Evolutionary conservation across 441 rosid genomes (phyloP).

Genomic region (Gossypium aridum): DNA sequence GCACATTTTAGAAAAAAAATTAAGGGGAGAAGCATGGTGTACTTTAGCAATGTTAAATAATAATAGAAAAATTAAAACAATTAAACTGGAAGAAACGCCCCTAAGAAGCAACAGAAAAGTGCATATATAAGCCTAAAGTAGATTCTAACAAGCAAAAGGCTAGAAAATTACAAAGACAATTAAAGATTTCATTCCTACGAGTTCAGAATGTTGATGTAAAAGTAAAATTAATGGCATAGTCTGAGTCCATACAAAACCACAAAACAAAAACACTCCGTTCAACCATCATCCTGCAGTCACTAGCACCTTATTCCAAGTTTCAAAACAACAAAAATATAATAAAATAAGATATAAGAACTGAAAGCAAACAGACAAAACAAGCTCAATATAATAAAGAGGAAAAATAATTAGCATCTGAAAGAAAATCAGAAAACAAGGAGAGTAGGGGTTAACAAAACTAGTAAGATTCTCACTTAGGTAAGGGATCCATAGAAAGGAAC

Average conservation of each 20-base stretch:
- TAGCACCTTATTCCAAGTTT: neutral
- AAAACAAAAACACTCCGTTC: neutral
- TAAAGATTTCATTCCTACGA: neutral
- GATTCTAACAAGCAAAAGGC: neutral
- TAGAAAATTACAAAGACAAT: neutral
- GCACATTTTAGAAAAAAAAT: constrained; percentile 1
- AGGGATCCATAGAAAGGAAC: neutral
- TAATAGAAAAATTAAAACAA: neutral
- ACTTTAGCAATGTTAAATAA: constrained; percentile 6
- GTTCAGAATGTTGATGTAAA: neutral
- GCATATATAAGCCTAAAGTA: neutral
- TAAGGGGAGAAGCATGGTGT: neutral
- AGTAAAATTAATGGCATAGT: neutral
- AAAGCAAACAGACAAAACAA: neutral
- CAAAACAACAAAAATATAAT: neutral
- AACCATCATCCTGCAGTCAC: neutral
- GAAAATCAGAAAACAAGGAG: neutral
- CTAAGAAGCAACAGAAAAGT: neutral
- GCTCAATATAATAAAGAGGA: neutral
- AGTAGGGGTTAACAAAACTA: neutral
- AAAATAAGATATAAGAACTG: neutral
- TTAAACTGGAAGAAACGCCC: neutral
- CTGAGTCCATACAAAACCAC: neutral
- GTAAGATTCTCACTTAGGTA: neutral
- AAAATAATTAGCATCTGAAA: neutral